Base-by-base conservation (phyloP, 371 early-diverging fungal genomes). In the Haplosporangium sp. region DNA sequence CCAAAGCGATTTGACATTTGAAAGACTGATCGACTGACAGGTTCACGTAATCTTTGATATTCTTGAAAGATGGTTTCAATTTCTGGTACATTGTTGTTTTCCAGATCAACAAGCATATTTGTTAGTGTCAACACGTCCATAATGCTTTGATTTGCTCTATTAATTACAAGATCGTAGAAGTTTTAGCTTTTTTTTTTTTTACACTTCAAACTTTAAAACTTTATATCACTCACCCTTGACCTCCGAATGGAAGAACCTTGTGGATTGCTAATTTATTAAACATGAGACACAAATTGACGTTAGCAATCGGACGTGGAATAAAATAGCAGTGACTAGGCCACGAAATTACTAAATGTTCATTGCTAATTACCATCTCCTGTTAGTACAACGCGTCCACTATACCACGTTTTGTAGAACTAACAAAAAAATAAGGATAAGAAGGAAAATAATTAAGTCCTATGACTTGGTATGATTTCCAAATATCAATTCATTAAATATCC, bases 381-480 rank as follows among this genome's bases (percentile, higher is more conserved):
- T 19, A 72, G 40, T n/a, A 62, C 67, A 7, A 67, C 34, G 7
- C 73, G 73, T 5, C 73, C 73, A 27, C 50, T 20, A 19, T 72
- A 67, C 73, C 73, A 72, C 47, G 73, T 56, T 20, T 66, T 72
- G 63, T 62, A 72, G 39, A 57, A 67, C 73, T 72, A 61, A 27
- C 27, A 27, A 27, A 15, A 38, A 17, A 8, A 19, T 2, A 11
- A 15, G 27, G 27, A 7, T 13, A 45, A 27, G 19, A 62, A 17
- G 11, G 17, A 40, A 20, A 64, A 34, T 40, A 0, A 48, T 60
- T 35, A 40, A 6, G 27, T 48, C n/a, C n/a, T n/a, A n/a, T n/a
- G n/a, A n/a, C n/a, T n/a, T n/a, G n/a, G n/a, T 40, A 48, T 39
- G 3, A 17, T 34, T 40, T 27, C n/a, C n/a, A n/a, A n/a, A n/a